phyloP scores from a whole-genome alignment of 2,329 filamentous ascomycete genomes.

The Teratosphaeria pseudoeucalypti region DNA sequence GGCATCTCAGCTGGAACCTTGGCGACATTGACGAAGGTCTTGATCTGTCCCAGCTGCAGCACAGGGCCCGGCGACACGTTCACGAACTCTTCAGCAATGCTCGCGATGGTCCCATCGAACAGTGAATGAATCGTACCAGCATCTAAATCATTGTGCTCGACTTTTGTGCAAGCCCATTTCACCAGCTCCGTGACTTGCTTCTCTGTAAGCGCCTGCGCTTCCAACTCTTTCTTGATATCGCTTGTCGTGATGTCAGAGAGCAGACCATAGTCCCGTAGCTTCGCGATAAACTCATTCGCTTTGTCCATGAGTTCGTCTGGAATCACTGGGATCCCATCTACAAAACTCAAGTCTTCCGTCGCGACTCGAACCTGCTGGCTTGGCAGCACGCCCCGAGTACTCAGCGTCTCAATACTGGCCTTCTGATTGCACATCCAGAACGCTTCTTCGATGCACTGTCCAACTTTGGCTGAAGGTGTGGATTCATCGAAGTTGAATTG shows the following conservation, averaged over 20 bases:
- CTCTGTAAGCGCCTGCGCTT: constrained; percentile 68
- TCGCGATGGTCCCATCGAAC: constrained; percentile 70
- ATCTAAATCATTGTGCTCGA: constrained; percentile 63
- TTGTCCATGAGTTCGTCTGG: constrained; percentile 63
- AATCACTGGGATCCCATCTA: constrained; percentile 79
- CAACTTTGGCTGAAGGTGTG: constrained; percentile 74
- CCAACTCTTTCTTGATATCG: constrained; percentile 76
- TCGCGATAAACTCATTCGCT: constrained; percentile 62
- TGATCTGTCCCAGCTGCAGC: constrained; percentile 66
- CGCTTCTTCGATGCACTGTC: constrained; percentile 80
- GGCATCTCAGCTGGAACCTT: constrained; percentile 75
- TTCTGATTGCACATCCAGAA: constrained; percentile 89
- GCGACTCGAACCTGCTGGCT: constrained; percentile 71
- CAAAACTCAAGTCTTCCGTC: constrained; percentile 62
- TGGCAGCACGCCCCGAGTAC: constrained; percentile 75
- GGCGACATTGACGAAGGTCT: constrained; percentile 62
- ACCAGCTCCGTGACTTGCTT: constrained; percentile 74
- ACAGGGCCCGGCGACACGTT: constrained; percentile 54
- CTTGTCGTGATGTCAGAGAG: constrained; percentile 78
- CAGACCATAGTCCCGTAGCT: constrained; percentile 72
- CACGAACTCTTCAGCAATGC: constrained; percentile 42
- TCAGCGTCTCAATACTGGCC: constrained; percentile 76
- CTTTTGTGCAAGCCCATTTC: constrained; percentile 68
- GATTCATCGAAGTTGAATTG: constrained; percentile 86
- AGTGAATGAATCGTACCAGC: constrained; percentile 55